Conservation (phyloP, 2,329 filamentous ascomycete genomes). For the Moelleriella libera region DNA sequence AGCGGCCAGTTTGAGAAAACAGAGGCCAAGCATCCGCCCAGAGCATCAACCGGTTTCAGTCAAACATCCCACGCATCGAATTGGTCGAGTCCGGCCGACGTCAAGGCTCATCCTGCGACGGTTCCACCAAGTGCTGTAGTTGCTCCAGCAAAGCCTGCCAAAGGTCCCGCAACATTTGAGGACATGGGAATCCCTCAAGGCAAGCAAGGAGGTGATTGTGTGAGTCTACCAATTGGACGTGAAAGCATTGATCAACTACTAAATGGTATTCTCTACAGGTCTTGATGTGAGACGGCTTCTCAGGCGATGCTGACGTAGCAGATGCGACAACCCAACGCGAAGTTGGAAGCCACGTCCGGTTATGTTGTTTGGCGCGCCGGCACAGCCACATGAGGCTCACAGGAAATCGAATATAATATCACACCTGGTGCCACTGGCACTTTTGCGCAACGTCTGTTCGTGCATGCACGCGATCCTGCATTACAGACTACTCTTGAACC, state of each 20-base stretch:
- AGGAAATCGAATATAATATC: no score
- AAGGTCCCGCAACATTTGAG: constrained; percentile 90
- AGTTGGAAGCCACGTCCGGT: no score
- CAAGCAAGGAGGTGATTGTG: constrained; percentile 82
- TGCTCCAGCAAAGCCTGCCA: constrained; percentile 27
- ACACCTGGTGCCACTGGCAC: no score
- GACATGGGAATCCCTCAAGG: constrained; percentile 89
- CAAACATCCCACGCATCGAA: constrained; percentile 7
- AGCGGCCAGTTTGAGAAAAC: no score
- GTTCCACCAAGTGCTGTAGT: constrained; percentile 16
- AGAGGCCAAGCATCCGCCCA: constrained; percentile 8
- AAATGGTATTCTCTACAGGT: background rate
- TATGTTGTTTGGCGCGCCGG: no score
- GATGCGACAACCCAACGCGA: no score
- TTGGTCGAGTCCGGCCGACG: constrained; percentile 1
- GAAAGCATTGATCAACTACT: background rate
- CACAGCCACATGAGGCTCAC: no score
- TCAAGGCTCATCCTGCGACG: constrained; percentile 7
- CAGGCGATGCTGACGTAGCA: background rate
- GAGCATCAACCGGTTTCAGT: constrained; percentile 8
- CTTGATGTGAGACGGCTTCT: constrained; percentile 1
- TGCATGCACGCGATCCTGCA: no score
- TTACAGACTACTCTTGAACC: no score
- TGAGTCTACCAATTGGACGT: constrained; percentile 31
- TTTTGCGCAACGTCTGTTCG: no score